These are phyloP conservation scores for Hypoxylon fragiforme DNA, from an alignment of 495 filamentous ascomycete species.

Conservation along the genomic window DNA sequence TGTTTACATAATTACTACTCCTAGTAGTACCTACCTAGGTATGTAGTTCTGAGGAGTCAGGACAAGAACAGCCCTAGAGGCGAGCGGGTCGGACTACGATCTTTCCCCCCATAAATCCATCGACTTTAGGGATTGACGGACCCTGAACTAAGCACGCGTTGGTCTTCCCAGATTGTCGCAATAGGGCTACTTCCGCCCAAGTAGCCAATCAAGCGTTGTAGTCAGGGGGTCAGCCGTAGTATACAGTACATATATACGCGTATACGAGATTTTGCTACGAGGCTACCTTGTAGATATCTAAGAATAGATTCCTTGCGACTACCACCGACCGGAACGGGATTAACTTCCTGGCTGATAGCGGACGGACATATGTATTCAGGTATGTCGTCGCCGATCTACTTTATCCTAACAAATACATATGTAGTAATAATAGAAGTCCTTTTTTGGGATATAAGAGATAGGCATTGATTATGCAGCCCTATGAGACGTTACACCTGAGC, in stretches of 20 bases:
- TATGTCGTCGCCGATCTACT: conserved; percentile 4
- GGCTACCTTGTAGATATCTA: no score
- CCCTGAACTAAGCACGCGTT: conserved; percentile 11
- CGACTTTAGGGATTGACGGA: no score
- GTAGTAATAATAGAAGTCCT: no score
- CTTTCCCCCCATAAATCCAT: no score
- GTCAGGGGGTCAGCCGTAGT: conserved; percentile 20
- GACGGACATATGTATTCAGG: not conserved
- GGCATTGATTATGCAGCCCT: conserved; percentile 18
- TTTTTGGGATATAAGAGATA: not conserved
- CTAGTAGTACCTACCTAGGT: not conserved
- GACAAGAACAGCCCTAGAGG: no score
- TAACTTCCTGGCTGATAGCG: not conserved
- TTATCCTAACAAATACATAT: no score
- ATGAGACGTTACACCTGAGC: conserved; percentile 27
- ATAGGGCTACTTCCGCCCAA: conserved; percentile 9
- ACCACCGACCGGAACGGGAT: not conserved
- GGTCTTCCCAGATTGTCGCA: conserved; percentile 10
- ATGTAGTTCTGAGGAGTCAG: no score
- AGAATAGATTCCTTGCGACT: conserved; percentile 19
- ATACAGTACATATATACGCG: no score
- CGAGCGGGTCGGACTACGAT: no score
- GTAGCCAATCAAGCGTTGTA: conserved; percentile 15
- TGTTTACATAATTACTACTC: not conserved
- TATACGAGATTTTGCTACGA: conserved; percentile 34